Evolutionary conservation across 1,139 yeast genomes (phyloP).

Genomic region (Candida sp.): DNA sequence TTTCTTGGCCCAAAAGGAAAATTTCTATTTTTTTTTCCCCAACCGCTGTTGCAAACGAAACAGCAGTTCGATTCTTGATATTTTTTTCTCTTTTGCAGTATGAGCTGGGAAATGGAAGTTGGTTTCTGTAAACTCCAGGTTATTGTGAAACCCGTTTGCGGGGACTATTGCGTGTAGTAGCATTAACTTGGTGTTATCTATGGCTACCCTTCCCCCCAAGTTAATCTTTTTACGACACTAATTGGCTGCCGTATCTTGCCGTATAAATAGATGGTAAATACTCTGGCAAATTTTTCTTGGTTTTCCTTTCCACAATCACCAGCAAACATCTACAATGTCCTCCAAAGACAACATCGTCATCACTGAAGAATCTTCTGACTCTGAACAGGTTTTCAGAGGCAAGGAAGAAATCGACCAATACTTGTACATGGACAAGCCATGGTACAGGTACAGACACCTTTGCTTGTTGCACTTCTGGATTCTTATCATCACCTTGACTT

Average conservation of each 20-base stretch:
- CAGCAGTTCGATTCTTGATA: background rate
- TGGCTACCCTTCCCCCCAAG: too few relatives aligned
- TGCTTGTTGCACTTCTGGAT: constrained; percentile 36
- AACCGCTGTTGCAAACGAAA: background rate
- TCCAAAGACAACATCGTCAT: background rate
- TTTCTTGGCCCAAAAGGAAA: background rate
- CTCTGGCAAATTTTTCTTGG: background rate
- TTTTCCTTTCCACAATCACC: background rate
- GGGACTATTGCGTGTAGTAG: background rate
- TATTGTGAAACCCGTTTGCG: background rate
- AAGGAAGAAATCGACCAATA: constrained; percentile 10
- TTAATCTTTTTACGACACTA: too few relatives aligned
- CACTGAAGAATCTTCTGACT: background rate
- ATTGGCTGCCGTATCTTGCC: background rate
- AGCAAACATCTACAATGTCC: background rate
- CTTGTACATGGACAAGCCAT: constrained; percentile 14
- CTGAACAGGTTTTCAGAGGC: constrained; percentile 11
- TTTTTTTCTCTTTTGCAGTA: background rate
- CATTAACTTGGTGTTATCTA: background rate
- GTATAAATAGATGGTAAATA: background rate
- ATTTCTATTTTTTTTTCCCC: background rate
- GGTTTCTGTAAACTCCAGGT: background rate
- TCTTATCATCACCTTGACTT: constrained; percentile 43
- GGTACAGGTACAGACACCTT: constrained; percentile 36
- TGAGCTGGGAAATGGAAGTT: background rate